phyloP scores from a whole-genome alignment of 2,329 filamentous ascomycete species.

The Alternaria ventricosa region DNA sequence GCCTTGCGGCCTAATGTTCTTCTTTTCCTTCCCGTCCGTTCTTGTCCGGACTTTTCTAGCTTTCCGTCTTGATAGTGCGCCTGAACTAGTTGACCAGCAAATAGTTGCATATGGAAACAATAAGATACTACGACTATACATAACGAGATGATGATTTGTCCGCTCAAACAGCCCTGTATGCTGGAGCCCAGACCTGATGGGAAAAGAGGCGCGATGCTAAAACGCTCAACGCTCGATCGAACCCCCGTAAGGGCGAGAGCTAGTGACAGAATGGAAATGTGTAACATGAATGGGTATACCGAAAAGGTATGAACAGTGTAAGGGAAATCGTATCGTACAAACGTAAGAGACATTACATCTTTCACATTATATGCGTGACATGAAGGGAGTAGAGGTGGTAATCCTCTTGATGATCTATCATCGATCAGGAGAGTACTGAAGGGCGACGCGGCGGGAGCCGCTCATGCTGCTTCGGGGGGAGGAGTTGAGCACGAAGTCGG shows the following conservation, averaged over 20 bases:
- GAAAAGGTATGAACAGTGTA: not conserved
- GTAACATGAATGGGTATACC: conserved; percentile 3
- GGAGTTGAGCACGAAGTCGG: conserved; percentile 52
- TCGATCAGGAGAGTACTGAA: conserved; percentile 31
- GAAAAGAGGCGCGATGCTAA: not conserved
- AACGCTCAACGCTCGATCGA: conserved; percentile 27
- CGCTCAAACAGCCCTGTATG: conserved; percentile 12
- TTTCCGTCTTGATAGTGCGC: not conserved
- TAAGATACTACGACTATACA: conserved; percentile 4
- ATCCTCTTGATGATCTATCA: conserved; percentile 11
- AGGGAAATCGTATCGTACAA: conserved; percentile 16
- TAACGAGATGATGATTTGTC: not conserved
- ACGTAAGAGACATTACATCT: conserved; percentile 8
- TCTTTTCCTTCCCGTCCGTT: not conserved
- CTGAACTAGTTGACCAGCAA: not conserved
- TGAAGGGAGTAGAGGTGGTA: not conserved
- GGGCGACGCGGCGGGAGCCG: conserved; percentile 36
- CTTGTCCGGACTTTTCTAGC: not conserved
- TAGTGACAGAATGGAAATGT: conserved; percentile 5
- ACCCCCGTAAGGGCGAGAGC: conserved; percentile 22
- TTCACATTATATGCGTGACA: conserved; percentile 1
- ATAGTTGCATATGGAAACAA: not conserved
- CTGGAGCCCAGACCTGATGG: conserved; percentile 11
- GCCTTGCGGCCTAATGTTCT: not conserved
- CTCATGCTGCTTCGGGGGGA: conserved; percentile 49